Evolutionary conservation across 2,329 filamentous ascomycete species (phyloP), one percentile per base, ranked within the genome.

Genomic region (Phyllosticta paracitricarpa): DNA sequence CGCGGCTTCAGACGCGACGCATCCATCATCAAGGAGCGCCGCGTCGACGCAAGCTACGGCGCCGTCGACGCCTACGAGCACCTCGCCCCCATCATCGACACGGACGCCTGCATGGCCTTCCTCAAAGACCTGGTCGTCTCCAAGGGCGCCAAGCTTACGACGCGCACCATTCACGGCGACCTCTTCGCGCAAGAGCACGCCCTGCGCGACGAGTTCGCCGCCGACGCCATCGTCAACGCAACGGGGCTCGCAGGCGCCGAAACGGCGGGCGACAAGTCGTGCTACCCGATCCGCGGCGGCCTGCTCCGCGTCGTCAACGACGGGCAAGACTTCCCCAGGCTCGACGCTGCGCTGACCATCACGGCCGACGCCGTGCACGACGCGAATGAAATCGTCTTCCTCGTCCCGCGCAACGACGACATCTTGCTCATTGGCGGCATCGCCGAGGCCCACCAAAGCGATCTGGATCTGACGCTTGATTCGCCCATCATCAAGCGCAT

Each of bases 261-360:
- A n/a, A 66, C 77, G 1, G 76, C 75, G 1, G 73, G 70, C 19
- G 75, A 78, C 62, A 58, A 68, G n/a, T 69, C 67, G 5, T 72
- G 73, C 61, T 79, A 78, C 64, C 76, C 76, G 2, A 71, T 79
- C 61, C 72, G 77, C 5, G 78, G 78, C 22, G 78, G 68, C 4
- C 68, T 79, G 4, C 70, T 79, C 56, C 74, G 77, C 51, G 75
- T 79, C 64, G 71, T 77, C 66, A 81, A 80, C 64, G 75, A 79
- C 58, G 77, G 77, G 28, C 68, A 63, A 6, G 63, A 67, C 54
- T 79, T 79, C 62, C 74, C 76, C 4, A 75, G 76, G 64, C 65
- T 79, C 22, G 68, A 74, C 7, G 68, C 72, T 10, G 73, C 76
- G 14, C 65, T 79, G 60, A 73, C 73, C 0, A 74, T 79, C 61